Evolutionary conservation across 345 rosid genomes (phyloP).

Genomic region (Sonneratia caseolaris): DNA sequence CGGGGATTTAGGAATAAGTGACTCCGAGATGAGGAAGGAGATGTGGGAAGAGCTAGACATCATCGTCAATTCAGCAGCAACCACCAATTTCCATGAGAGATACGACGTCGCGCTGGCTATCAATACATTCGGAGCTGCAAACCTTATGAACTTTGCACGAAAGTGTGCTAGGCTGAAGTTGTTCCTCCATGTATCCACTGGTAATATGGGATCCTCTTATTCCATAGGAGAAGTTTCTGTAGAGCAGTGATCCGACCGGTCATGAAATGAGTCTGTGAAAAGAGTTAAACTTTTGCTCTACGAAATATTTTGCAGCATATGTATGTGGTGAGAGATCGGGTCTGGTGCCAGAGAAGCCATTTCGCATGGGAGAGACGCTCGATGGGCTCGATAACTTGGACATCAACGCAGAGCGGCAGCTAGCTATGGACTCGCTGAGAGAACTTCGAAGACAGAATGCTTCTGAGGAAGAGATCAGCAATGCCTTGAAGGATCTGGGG

Average conservation of each 20-base stretch:
- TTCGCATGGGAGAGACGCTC: conserved; percentile 11
- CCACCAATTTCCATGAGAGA: conserved; percentile 34
- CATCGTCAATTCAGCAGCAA: conserved; percentile 35
- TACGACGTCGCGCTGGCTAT: conserved; percentile 46
- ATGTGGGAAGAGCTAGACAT: conserved; percentile 26
- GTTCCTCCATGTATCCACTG: conserved; percentile 41
- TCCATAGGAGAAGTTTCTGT: no score
- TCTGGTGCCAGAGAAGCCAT: conserved; percentile 12
- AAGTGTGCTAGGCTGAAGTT: conserved; percentile 36
- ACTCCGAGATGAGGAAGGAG: conserved; percentile 14
- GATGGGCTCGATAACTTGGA: conserved; percentile 10
- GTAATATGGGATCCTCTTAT: conserved; percentile 7
- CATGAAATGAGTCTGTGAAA: no score
- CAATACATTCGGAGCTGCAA: conserved; percentile 51
- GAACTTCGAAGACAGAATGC: conserved; percentile 6
- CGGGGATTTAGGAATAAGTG: conserved; percentile 21
- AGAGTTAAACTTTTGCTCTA: no score
- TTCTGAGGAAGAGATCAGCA: conserved; percentile 4
- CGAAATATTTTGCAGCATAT: conserved; percentile 17
- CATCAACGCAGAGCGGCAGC: conserved; percentile 13
- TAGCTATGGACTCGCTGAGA: conserved; percentile 3
- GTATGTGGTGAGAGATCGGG: conserved; percentile 23
- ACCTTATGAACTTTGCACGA: conserved; percentile 44
- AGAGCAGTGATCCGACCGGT: no score
- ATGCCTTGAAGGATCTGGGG: conserved; percentile 18